Evolutionary conservation across 2,329 filamentous ascomycete genomes (phyloP), one percentile per base, ranked within the genome.

Genomic region (Emergomyces orientalis): DNA sequence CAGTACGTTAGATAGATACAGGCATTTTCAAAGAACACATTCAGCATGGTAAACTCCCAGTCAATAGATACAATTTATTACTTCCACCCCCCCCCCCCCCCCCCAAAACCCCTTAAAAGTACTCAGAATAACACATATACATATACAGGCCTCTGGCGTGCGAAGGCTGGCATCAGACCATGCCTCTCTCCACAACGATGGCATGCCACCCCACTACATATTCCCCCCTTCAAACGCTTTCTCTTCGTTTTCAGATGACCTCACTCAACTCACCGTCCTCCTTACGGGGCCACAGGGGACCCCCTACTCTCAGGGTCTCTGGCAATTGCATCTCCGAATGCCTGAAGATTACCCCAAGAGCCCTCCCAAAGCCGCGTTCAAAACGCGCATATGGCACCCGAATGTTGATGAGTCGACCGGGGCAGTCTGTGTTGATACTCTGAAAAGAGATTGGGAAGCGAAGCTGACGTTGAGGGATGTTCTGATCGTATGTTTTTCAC

Each of bases 321-420:
- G 82, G 82, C 81, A 79, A 62, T 72, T 87, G 1, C 82, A 84
- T 67, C 77, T 87, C 56, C 79, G 81, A 55, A 85, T 87, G 41
- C 85, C 85, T 0, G 75, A 79, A 22, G 80, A 79, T n/a, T 85
- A 86, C 67, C 76, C 78, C 8, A 73, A 74, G 64, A 79, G 72
- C 65, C 78, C 73, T 60, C 78, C 75, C 56, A 86, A 84, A 49
- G 85, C 84, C 2, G 78, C 79, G 39, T 87, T 87, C 69, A 79
- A 79, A 61, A 87, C 84, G 2, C 78, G 80, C 6, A 82, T 87
- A 66, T 87, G 84, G 79, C 85, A 87, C 67, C 85, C 85, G 0
- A 87, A 87, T 68, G 82, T 87, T 59, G 84, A 87, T 65, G 82
- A 85, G 60, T 75, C 77, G n/a, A 83, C 81, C 0, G 85, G 85